phyloP scores from a whole-genome alignment of 2,329 filamentous ascomycete species.

The Phialemonium atrogriseum region DNA sequence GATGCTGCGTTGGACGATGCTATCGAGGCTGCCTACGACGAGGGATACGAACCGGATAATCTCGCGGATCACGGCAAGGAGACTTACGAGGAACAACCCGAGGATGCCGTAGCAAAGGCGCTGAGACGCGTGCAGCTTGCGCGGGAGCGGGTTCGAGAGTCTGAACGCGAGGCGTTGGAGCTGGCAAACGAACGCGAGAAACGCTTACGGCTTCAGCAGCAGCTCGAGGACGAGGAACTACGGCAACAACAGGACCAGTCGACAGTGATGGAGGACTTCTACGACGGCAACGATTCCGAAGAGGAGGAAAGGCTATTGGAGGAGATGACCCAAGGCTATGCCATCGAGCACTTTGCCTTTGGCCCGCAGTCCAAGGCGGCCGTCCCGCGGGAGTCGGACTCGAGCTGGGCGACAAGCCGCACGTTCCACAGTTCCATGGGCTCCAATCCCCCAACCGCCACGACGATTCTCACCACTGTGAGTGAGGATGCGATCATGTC shows the following conservation, averaged over 20 bases:
- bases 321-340: conserved; percentile 78
- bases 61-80: conserved; percentile 18
- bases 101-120: conserved; percentile 43
- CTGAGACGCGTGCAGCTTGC: conserved; percentile 64
- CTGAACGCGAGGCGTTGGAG: conserved; percentile 60
- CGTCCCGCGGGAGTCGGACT: conserved; percentile 73
- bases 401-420: conserved; percentile 66
- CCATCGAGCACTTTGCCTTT: conserved; percentile 76
- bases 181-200: conserved; percentile 53
- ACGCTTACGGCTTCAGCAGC: conserved; percentile 30
- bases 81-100: conserved; percentile 25
- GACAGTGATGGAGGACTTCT: conserved; percentile 44
- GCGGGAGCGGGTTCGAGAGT: conserved; percentile 66
- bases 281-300: conserved; percentile 55
- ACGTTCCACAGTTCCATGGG: conserved; percentile 75
- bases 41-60: conserved; percentile 64
- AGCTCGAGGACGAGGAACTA: conserved; percentile 37
- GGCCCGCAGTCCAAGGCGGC: conserved; percentile 56
- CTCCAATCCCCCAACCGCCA: conserved; percentile 62
- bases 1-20: conserved; percentile 91
- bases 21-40: conserved; percentile 92
- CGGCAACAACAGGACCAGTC: conserved; percentile 13
- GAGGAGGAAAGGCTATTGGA: conserved; percentile 75
- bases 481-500: conserved; percentile 43
- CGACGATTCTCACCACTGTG: conserved; percentile 63